Conservation (phyloP, 2,329 filamentous ascomycete species). For the Ilyonectria mors-panacis region DNA sequence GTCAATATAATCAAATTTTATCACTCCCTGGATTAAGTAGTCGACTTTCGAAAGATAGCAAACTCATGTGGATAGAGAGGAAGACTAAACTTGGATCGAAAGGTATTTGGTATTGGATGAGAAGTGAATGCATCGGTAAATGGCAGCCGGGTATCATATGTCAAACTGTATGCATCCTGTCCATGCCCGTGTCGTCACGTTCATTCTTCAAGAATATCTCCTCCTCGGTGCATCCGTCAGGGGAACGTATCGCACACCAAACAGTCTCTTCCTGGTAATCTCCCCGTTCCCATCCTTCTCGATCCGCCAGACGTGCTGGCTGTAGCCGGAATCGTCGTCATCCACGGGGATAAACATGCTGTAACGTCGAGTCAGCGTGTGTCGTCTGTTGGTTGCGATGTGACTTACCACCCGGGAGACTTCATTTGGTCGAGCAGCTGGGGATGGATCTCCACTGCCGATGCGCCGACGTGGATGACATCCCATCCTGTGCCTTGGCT, state of each 20-base stretch:
- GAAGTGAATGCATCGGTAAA: not conserved
- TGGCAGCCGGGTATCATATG: constrained; percentile 21
- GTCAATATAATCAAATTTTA: too few relatives aligned
- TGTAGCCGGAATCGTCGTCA: constrained; percentile 59
- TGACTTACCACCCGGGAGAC: constrained; percentile 76
- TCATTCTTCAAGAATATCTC: not conserved
- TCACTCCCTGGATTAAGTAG: too few relatives aligned
- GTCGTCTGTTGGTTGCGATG: not conserved
- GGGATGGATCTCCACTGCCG: constrained; percentile 80
- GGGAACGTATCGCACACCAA: constrained; percentile 83
- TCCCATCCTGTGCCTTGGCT: constrained; percentile 78
- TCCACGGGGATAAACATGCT: constrained; percentile 85
- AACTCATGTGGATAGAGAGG: not conserved
- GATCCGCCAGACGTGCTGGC: constrained; percentile 81
- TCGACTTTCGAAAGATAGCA: not conserved
- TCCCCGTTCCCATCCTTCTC: constrained; percentile 78
- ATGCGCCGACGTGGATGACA: constrained; percentile 95
- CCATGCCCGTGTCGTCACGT: not conserved
- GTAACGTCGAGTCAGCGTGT: constrained; percentile 27
- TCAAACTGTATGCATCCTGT: constrained; percentile 17
- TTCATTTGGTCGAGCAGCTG: constrained; percentile 83
- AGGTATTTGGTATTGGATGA: not conserved
- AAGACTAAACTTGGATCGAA: not conserved
- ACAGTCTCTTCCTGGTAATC: constrained; percentile 73
- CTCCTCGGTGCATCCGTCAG: constrained; percentile 76